Evolutionary conservation across 768 basidiomycete species (phyloP).

Genomic region (Kwoniella europaea): DNA sequence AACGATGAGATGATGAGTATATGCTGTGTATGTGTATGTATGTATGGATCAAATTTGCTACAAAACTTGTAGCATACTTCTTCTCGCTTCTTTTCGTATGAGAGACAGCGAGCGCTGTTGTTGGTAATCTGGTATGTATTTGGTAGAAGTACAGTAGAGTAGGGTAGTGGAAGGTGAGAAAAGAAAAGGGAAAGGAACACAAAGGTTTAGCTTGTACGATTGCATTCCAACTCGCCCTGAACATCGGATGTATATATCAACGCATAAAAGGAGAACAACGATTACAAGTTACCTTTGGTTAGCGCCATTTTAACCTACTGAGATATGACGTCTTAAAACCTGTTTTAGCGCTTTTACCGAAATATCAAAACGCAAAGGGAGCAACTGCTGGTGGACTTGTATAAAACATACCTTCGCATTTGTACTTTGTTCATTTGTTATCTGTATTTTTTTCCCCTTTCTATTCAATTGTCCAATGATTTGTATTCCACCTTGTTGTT

Average conservation of each 20-base stretch:
- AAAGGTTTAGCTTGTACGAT: neutral
- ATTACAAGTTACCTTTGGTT: neutral
- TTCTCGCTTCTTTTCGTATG: neutral
- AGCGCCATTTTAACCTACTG: neutral
- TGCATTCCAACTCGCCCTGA: neutral
- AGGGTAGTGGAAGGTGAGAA: neutral
- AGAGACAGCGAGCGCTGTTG: neutral
- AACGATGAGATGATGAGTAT: neutral
- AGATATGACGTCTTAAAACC: neutral
- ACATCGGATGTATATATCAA: neutral
- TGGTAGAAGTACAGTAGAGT: neutral
- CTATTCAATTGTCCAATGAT: neutral
- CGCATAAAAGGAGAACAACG: neutral
- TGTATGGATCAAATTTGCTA: too few relatives aligned
- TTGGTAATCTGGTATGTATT: neutral
- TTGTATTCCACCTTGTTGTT: neutral
- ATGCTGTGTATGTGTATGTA: neutral
- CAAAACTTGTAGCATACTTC: neutral
- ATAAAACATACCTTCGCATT: conserved; percentile 1
- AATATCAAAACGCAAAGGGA: neutral
- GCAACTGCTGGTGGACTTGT: neutral
- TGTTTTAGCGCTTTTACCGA: neutral
- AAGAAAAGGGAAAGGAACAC: neutral
- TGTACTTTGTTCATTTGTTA: neutral
- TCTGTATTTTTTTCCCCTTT: neutral